Percentiles rank a stretch among this genome's conserved stretches.
Conservation (phyloP, 345 rosid genomes). For the Citrus maxima region DNA sequence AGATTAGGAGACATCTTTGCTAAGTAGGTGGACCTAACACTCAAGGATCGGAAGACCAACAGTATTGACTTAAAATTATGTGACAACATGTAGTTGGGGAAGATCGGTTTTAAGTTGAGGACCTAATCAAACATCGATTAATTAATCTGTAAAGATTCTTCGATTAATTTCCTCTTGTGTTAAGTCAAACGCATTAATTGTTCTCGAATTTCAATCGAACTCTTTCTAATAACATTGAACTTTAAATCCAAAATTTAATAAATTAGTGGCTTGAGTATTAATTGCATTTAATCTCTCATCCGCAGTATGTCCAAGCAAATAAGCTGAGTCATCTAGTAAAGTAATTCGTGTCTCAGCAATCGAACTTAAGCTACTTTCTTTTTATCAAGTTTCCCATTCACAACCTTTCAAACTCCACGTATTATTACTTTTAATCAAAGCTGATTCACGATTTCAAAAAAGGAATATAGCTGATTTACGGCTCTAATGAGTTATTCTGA, state of each 20-base stretch:
- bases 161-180: too few relatives aligned
- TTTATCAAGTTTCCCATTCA: neutral
- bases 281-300: neutral
- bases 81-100: neutral
- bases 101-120: neutral
- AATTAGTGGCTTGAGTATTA: neutral
- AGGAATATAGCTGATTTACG: neutral
- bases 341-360: too few relatives aligned
- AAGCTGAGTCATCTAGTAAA: too few relatives aligned
- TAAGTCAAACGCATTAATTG: neutral
- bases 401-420: neutral
- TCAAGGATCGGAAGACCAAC: neutral
- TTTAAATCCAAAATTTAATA: too few relatives aligned
- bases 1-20: neutral
- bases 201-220: too few relatives aligned
- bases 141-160: neutral
- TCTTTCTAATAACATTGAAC: too few relatives aligned
- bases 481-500: neutral
- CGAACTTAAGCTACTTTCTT: too few relatives aligned
- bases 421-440: neutral
- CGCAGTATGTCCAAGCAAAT: neutral
- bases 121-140: neutral
- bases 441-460: too few relatives aligned
- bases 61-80: neutral
- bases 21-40: conserved; percentile 5